phyloP scores from a whole-genome alignment of 1,139 yeast genomes.

The Lodderomyces pseudojiufengensis region DNA sequence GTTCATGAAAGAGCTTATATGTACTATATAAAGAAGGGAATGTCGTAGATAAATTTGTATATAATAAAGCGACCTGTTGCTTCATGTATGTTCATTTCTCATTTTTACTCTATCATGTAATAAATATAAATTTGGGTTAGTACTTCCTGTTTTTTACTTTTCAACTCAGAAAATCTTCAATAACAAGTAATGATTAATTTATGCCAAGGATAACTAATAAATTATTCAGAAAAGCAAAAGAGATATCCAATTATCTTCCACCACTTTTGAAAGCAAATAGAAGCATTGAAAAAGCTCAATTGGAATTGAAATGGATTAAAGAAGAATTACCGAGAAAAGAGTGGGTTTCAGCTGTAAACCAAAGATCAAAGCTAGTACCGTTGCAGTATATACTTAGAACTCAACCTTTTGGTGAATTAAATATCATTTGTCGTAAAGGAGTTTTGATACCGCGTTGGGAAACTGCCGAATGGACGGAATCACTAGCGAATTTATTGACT shows the following conservation, averaged over 20 bases:
- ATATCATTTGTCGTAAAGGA: slow-evolving; percentile 54
- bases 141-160: no score
- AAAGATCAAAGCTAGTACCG: slow-evolving; percentile 54
- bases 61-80: no score
- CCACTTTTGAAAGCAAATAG: slow-evolving; percentile 32
- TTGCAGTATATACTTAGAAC: slow-evolving; percentile 78
- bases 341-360: slow-evolving; percentile 33
- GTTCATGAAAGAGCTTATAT: slow-evolving; percentile 93
- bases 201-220: slow-evolving; percentile 35
- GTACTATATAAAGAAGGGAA: slow-evolving; percentile 83
- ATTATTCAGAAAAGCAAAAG: slow-evolving; percentile 26
- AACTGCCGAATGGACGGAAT: slow-evolving; percentile 84
- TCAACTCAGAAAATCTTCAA: no score
- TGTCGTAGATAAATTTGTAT: slow-evolving; percentile 29
- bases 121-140: no score
- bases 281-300: slow-evolving; percentile 27
- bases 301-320: slow-evolving; percentile 41
- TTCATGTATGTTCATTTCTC: no score
- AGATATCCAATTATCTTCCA: slow-evolving; percentile 26
- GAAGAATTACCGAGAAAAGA: slow-evolving; percentile 32
- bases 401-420: slow-evolving; percentile 81
- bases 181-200: no score
- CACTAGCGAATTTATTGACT: slow-evolving; percentile 31
- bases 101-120: no score
- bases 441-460: slow-evolving; percentile 94